These are phyloP conservation scores for Candida germanica DNA, from an alignment of 805 yeast genomes.

Conservation along the genomic window DNA sequence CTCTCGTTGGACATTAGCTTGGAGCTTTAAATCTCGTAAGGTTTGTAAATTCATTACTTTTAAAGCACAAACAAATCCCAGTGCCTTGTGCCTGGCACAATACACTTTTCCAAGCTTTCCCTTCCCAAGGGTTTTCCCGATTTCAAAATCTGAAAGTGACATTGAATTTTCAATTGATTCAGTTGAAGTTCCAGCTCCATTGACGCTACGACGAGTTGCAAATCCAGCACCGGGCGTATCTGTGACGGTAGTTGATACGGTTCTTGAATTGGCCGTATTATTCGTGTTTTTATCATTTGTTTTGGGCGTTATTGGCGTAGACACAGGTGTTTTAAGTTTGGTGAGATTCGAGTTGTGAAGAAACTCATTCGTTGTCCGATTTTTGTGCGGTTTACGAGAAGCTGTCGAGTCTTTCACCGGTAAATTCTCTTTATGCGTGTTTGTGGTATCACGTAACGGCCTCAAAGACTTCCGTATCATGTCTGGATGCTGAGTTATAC, in stretches of 20 bases:
- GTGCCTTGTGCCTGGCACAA: constrained; percentile 71
- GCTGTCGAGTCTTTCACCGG: neutral
- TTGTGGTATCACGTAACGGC: constrained; percentile 6
- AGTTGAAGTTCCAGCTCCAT: neutral
- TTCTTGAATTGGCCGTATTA: no score
- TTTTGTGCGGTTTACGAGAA: neutral
- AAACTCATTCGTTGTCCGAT: no score
- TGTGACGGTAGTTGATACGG: no score
- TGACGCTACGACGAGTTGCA: no score
- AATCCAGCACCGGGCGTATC: no score
- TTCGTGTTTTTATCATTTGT: no score
- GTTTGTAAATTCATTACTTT: constrained; percentile 89
- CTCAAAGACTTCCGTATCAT: constrained; percentile 7
- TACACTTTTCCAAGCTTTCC: constrained; percentile 94
- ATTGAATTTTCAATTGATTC: constrained; percentile 1
- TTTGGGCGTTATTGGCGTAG: no score
- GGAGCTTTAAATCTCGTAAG: constrained; percentile 68
- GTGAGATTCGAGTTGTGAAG: constrained; percentile 9
- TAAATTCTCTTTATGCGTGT: constrained; percentile 1
- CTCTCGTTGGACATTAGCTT: constrained; percentile 84
- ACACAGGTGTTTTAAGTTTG: neutral
- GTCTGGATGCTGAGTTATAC: no score
- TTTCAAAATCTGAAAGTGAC: constrained; percentile 67
- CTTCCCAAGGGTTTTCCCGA: constrained; percentile 84
- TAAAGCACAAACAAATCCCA: constrained; percentile 83